Base-by-base conservation (phyloP, 164 flowering plant species). In the Berberis vulgaris region DNA sequence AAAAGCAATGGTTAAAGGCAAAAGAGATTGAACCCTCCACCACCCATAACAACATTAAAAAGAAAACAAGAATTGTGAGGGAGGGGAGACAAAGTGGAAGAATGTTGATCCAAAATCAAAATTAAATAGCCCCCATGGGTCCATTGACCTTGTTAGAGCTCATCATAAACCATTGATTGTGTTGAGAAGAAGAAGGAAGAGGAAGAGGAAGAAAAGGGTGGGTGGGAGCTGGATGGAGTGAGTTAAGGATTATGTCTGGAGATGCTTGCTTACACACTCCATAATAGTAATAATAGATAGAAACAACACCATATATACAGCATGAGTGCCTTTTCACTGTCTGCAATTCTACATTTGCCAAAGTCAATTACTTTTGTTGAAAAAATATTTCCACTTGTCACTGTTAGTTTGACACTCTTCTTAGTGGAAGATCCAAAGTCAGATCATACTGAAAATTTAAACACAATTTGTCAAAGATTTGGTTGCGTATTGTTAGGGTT, bases 81-180 rank as follows among this genome's bases (percentile, higher is more conserved):
- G 59, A 41, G 26, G 59, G 74, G 73, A 63, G 76, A 75, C 81
- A 77, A 74, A 78, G 78, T 72, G 79, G 81, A 75, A 65, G 80
- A 69, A 75, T 77, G 73, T 73, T 72, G 63, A 74, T 72, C 73
- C 78, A 53, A 59, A 69, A 71, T 64, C 12, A 66, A 52, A 69
- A 41, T 10, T 62, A 75, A 64, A 62, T 54, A 44, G 64, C 57
- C 73, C 68, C 70, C 71, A 26, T 26, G 26, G 26, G 26, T 26
- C 26, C 26, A 64, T 84, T 84, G 84, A 84, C 88, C 81, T 82
- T 79, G 63, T 60, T 63, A 62, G 69, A 50, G 45, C 83, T 74
- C 84, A 86, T 86, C 82, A 83, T 86, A 66, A 59, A 54, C 65
- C 79, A 77, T 80, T 82, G 73, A 86, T 84, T 81, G 78, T 76